A percentile compares a stretch with the other conserved stretches of the same genome.
Conservation (phyloP, 441 rosid genomes). For the Gossypium davidsonii region DNA sequence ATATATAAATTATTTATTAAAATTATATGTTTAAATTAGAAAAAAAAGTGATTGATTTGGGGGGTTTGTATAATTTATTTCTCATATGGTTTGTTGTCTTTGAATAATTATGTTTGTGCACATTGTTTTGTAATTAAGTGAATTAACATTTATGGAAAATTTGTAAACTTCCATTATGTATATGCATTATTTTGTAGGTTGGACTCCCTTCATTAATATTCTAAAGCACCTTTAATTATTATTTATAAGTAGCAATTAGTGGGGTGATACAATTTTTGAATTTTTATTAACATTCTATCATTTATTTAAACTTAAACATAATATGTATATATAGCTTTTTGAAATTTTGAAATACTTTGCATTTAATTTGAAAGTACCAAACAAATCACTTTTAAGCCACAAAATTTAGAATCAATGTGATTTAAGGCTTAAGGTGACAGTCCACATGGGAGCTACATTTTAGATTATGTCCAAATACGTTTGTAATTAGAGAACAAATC, state of each 20-base stretch:
- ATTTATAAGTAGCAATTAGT: neutral
- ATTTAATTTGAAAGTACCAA: no score
- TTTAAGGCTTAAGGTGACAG: neutral
- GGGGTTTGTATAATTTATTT: neutral
- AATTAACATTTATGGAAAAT: neutral
- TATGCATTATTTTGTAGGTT: neutral
- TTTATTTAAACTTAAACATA: no score
- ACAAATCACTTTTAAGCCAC: neutral
- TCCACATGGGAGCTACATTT: conserved; percentile 7
- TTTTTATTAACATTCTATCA: no score
- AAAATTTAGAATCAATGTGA: neutral
- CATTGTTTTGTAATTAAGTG: neutral
- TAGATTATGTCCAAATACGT: conserved; percentile 14
- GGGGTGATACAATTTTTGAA: no score
- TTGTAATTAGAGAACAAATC: conserved; percentile 14
- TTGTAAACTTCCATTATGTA: neutral
- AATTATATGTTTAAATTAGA: no score
- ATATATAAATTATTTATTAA: no score
- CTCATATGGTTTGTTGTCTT: neutral
- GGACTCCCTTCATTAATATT: neutral
- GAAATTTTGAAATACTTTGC: no score
- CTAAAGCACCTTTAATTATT: neutral
- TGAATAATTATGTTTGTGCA: neutral
- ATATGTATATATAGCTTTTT: no score
- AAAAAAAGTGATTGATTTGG: neutral